phyloP scores from a whole-genome alignment of 2,329 filamentous ascomycete species.

The Paracoccidioides lutzii region DNA sequence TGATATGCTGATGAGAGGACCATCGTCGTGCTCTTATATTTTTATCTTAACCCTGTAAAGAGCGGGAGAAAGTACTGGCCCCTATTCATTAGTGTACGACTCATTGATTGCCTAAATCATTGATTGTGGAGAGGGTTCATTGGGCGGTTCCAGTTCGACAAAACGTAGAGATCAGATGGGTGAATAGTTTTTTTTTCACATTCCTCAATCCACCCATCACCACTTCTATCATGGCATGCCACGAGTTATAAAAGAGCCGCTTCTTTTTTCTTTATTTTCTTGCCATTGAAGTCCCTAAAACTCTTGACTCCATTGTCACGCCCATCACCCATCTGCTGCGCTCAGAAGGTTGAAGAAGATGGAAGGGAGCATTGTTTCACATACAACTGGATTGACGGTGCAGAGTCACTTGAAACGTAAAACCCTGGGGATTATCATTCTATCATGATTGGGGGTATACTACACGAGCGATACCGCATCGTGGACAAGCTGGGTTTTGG shows the following conservation, averaged over 20 bases:
- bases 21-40: constrained; percentile 1
- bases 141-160: not conserved
- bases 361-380: constrained; percentile 5
- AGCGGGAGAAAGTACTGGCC: not conserved
- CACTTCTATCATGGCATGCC: constrained; percentile 3
- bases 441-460: constrained; percentile 20
- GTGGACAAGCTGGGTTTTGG: constrained; percentile 33
- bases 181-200: not conserved
- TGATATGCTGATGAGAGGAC: not conserved
- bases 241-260: not conserved
- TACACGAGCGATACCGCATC: constrained; percentile 25
- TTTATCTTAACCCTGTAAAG: not conserved
- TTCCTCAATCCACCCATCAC: not conserved
- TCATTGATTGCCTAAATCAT: not conserved
- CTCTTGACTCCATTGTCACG: constrained; percentile 1
- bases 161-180: not conserved
- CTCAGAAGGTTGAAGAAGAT: constrained; percentile 1
- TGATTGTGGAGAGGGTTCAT: not conserved
- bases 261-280: not conserved
- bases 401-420: constrained; percentile 17
- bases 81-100: not conserved
- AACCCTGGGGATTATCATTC: constrained; percentile 24
- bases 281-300: not conserved
- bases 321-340: not conserved
- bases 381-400: constrained; percentile 21